Percentiles rank a stretch among this genome's conserved stretches.
Evolutionary conservation across 192 early-diverging fungal species (phyloP).

Genomic region (Linnemannia exigua): DNA sequence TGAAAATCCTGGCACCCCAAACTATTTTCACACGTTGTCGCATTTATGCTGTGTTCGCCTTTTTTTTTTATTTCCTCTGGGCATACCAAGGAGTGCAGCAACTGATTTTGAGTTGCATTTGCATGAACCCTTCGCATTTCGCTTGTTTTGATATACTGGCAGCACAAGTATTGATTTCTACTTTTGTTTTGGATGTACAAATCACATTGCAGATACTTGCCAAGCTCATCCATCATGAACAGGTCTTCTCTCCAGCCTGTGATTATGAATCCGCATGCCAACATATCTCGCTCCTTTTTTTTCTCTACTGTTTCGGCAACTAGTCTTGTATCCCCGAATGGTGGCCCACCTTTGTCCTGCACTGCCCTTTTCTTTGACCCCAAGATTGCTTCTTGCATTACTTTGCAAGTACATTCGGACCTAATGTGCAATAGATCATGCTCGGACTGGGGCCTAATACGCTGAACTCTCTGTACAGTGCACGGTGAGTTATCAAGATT

Average conservation of each 20-base stretch:
- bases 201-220: background rate
- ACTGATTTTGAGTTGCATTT: background rate
- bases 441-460: background rate
- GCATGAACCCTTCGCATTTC: background rate
- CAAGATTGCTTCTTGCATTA: too few relatives aligned
- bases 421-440: background rate
- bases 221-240: background rate
- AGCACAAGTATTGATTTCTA: background rate
- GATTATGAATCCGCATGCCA: background rate
- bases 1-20: background rate
- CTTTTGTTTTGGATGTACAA: background rate
- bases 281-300: background rate
- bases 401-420: background rate
- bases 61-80: background rate
- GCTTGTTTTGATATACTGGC: background rate
- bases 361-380: too few relatives aligned
- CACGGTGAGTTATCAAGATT: background rate
- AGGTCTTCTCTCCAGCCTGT: background rate
- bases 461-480: background rate
- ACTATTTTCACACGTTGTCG: background rate
- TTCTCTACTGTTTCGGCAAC: background rate
- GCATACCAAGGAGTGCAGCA: background rate
- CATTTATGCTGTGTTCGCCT: conserved; percentile 5
- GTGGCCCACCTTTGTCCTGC: too few relatives aligned
- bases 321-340: background rate